Base-by-base conservation (phyloP, 805 yeast genomes). In the Zygotorulaspora florentina region DNA sequence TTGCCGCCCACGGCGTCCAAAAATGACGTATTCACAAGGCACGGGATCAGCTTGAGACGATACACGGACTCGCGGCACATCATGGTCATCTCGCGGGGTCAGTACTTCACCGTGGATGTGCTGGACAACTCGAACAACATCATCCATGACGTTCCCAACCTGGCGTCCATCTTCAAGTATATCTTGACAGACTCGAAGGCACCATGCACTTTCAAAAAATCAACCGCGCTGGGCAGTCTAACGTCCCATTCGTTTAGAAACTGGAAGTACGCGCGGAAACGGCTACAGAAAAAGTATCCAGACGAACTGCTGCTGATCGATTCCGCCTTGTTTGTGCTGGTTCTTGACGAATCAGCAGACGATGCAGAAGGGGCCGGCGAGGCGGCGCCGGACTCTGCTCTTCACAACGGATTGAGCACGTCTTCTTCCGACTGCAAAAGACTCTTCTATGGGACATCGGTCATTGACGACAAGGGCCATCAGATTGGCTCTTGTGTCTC, bases 401-500 rank as follows among this genome's bases (percentile, higher is more conserved):
- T 27, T 3, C 16, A 27, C 9, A 39, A 23, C 17, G 25, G 38
- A 28, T 35, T 46, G 31, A 28, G 27, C 7, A 34, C 45, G 10
- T 35, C 50, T 23, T 44, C 87, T 8, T 45, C 37, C 8, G 57
- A 56, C 39, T 57, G 63, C 45, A 80, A 85, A 59, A 82, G 86
- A 61, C 83, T 88, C 72, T 79, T 87, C 40, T 87, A 93, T 64
- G 97, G 97, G 5, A 80, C 85, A 43, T 78, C 87, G 12, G 72
- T 72, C 18, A 73, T 89, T 35, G 86, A 86, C 52, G 79, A 82
- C 6, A 43, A 50, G 28, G 96, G 96, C 53, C 80, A 86, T 42
- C 96, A 89, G 67, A 81, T 84, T 10, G 97, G 97, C 35, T 86
- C 96, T 1, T 88, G 96, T 70, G 84, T 91, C 25, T 88, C 91